phyloP scores from a whole-genome alignment of 2,329 filamentous ascomycete species.

The Calonectria pseudoturangicola region DNA sequence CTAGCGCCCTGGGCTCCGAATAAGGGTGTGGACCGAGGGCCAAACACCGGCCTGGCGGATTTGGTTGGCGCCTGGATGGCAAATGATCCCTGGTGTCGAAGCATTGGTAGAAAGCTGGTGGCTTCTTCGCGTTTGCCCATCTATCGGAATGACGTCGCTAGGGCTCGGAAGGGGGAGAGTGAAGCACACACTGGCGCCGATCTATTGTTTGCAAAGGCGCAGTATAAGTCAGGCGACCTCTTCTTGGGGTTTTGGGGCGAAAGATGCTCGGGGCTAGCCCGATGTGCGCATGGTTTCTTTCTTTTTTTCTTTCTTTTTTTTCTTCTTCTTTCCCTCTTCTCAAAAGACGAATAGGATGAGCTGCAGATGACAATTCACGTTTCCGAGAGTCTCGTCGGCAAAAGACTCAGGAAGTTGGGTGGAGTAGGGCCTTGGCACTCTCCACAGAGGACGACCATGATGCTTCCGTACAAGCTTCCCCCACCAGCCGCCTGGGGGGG shows the following conservation, averaged over 20 bases:
- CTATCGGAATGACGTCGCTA: conserved; percentile 34
- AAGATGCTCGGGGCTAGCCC: not conserved
- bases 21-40: conserved; percentile 18
- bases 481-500: conserved; percentile 36
- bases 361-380: conserved; percentile 9
- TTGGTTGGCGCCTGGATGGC: conserved; percentile 20
- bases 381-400: conserved; percentile 29
- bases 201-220: conserved; percentile 21
- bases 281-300: not conserved
- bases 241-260: not conserved
- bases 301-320: not conserved
- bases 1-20: conserved; percentile 26
- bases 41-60: conserved; percentile 28
- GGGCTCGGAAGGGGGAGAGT: conserved; percentile 14
- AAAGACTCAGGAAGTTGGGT: not conserved
- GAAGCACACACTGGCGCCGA: conserved; percentile 17
- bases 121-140: conserved; percentile 14
- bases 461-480: conserved; percentile 35
- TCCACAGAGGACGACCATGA: conserved; percentile 31
- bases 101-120: conserved; percentile 13
- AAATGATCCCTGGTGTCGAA: conserved; percentile 23
- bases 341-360: conserved; percentile 18
- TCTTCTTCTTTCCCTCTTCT: not conserved
- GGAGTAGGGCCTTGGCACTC: conserved; percentile 32
- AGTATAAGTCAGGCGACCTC: conserved; percentile 23